Evolutionary conservation across 2,329 filamentous ascomycete genomes (phyloP).

Genomic region (Arthrobotrys megalospora): DNA sequence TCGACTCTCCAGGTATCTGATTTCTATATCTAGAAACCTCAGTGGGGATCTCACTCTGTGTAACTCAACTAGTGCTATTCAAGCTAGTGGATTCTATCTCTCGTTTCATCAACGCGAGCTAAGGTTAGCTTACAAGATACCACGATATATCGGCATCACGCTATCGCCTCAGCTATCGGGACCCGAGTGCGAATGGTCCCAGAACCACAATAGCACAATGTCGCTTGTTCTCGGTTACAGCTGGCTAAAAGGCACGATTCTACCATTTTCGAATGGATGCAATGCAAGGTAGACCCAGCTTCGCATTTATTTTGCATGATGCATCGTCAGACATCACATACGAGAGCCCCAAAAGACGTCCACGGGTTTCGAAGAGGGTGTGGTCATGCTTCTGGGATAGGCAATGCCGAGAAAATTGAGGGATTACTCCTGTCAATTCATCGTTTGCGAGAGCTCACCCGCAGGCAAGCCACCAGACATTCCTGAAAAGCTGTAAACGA

Average conservation of each 20-base stretch:
- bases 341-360: slow-evolving; percentile 25
- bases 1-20: neutral
- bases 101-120: slow-evolving; percentile 18
- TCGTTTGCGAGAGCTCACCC: slow-evolving; percentile 37
- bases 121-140: slow-evolving; percentile 10
- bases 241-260: slow-evolving; percentile 42
- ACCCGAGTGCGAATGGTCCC: slow-evolving; percentile 24
- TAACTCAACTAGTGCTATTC: slow-evolving; percentile 35
- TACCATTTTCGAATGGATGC: slow-evolving; percentile 19
- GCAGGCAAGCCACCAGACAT: slow-evolving; percentile 42
- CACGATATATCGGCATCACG: slow-evolving; percentile 33
- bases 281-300: slow-evolving; percentile 50
- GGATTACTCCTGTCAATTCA: slow-evolving; percentile 47
- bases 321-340: slow-evolving; percentile 39
- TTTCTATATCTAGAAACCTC: slow-evolving; percentile 4
- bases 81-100: neutral
- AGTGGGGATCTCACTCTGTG: slow-evolving; percentile 36
- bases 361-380: slow-evolving; percentile 39
- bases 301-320: slow-evolving; percentile 47
- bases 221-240: slow-evolving; percentile 59
- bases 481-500: slow-evolving; percentile 13
- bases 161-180: slow-evolving; percentile 12
- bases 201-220: slow-evolving; percentile 18
- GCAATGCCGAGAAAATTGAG: slow-evolving; percentile 47
- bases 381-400: slow-evolving; percentile 50